Conservation (phyloP, 1,284 basidiomycete species). For the Golubevia sp. region DNA sequence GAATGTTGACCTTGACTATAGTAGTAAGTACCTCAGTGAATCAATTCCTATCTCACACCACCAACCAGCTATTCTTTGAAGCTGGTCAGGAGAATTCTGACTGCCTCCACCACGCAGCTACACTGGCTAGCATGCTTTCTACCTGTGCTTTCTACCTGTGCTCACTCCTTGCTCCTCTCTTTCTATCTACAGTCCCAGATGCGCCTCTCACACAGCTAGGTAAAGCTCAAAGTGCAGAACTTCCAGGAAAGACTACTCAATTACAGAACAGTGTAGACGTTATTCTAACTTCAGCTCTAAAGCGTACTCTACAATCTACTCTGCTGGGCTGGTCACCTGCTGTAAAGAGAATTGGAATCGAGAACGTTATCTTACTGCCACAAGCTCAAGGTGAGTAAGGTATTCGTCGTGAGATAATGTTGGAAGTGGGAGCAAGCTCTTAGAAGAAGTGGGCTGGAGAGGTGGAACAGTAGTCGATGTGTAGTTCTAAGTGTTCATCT, state of each 20-base stretch:
- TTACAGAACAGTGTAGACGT: constrained; percentile 38
- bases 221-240: constrained; percentile 42
- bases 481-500: no score
- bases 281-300: constrained; percentile 44
- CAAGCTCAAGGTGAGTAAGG: constrained; percentile 43
- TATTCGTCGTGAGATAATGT: no score
- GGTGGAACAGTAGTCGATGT: no score
- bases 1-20: constrained; percentile 22
- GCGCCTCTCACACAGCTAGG: constrained; percentile 55
- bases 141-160: background rate
- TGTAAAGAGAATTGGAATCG: constrained; percentile 39
- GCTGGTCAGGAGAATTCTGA: background rate
- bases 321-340: constrained; percentile 44
- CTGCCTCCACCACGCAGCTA: background rate
- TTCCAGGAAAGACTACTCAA: constrained; percentile 31
- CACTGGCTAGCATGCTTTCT: background rate
- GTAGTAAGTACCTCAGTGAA: constrained; percentile 2
- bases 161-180: background rate
- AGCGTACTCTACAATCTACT: constrained; percentile 55
- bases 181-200: constrained; percentile 47
- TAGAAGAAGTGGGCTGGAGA: no score
- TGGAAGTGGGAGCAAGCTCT: no score
- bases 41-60: background rate
- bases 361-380: constrained; percentile 42
- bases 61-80: background rate